phyloP scores from a whole-genome alignment of 208 protist species.

The Zelonia costaricensis region DNA sequence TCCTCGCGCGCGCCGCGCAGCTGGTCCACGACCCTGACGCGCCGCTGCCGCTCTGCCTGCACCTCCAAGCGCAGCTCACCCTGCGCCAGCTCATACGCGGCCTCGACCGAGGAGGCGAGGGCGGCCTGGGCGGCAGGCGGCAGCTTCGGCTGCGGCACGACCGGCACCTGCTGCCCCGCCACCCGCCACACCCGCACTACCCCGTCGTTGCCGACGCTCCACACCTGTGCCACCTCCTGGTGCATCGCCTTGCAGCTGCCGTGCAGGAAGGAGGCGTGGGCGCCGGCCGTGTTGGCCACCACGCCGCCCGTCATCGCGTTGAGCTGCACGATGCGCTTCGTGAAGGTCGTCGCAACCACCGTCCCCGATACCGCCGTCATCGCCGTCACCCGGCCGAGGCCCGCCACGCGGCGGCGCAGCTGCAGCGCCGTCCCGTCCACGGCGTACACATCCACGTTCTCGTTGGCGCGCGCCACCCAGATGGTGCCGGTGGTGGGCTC shows the following conservation, averaged over 20 bases:
- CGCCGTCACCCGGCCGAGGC: constrained; percentile 46
- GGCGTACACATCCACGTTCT: constrained; percentile 64
- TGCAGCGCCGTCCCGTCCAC: constrained; percentile 13
- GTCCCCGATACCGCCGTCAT: constrained; percentile 61
- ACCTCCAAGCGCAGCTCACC: constrained; percentile 22
- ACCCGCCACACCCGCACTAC: constrained; percentile 46
- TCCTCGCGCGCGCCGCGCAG: constrained; percentile 53
- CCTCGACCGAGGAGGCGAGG: constrained; percentile 18
- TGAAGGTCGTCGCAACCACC: constrained; percentile 58
- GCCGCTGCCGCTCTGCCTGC: constrained; percentile 15
- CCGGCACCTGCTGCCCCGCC: constrained; percentile 38
- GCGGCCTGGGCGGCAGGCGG: constrained; percentile 27
- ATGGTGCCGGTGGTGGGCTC: constrained; percentile 58
- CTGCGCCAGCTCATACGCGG: constrained; percentile 8
- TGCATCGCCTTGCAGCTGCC: constrained; percentile 40
- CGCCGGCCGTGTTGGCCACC: constrained; percentile 3
- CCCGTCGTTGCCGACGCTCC: constrained; percentile 65
- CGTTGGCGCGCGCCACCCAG: constrained; percentile 65
- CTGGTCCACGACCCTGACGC: constrained; percentile 33
- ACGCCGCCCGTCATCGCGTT: constrained; percentile 39
- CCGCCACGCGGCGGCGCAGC: constrained; percentile 27
- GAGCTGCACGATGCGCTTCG: constrained; percentile 46
- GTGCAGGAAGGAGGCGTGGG: constrained; percentile 61
- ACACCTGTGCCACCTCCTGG: constrained; percentile 55
- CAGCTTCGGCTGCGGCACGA: constrained; percentile 22